phyloP scores from a whole-genome alignment of 495 filamentous ascomycete species.

The Aspergillus coremiiformis region DNA sequence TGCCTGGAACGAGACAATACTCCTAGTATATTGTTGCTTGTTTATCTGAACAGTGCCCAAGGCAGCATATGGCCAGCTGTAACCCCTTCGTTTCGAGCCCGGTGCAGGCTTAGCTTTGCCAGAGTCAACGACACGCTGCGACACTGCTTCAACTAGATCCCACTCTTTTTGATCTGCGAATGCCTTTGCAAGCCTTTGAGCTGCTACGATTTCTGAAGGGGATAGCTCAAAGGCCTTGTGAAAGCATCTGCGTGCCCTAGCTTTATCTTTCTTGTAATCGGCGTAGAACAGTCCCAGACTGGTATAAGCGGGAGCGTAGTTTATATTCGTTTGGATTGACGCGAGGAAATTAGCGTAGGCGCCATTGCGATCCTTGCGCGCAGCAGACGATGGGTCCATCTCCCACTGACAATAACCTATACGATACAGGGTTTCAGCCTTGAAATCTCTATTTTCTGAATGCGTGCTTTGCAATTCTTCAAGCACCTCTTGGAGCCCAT shows the following conservation, averaged over 20 bases:
- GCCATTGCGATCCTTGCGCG: constrained; percentile 67
- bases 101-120: constrained; percentile 83
- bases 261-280: constrained; percentile 81
- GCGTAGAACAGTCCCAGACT: constrained; percentile 91
- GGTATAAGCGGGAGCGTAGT: constrained; percentile 87
- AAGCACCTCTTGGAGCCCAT: constrained; percentile 64
- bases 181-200: constrained; percentile 72
- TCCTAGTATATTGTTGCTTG: constrained; percentile 80
- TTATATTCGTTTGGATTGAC: constrained; percentile 79
- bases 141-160: constrained; percentile 90
- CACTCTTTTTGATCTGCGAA: constrained; percentile 90
- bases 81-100: constrained; percentile 79
- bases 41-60: constrained; percentile 95
- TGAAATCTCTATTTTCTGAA: constrained; percentile 57
- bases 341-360: constrained; percentile 79
- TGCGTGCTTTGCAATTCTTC: constrained; percentile 47
- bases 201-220: constrained; percentile 74
- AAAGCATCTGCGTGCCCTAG: constrained; percentile 80
- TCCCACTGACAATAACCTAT: constrained; percentile 89
- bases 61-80: constrained; percentile 96
- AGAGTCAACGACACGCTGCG: constrained; percentile 86
- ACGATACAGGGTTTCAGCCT: constrained; percentile 77
- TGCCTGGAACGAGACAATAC: constrained; percentile 83
- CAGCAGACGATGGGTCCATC: constrained; percentile 56
- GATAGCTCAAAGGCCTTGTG: constrained; percentile 96